Base-by-base conservation (phyloP, 2,329 filamentous ascomycete genomes). In the Alternaria tenuissima region DNA sequence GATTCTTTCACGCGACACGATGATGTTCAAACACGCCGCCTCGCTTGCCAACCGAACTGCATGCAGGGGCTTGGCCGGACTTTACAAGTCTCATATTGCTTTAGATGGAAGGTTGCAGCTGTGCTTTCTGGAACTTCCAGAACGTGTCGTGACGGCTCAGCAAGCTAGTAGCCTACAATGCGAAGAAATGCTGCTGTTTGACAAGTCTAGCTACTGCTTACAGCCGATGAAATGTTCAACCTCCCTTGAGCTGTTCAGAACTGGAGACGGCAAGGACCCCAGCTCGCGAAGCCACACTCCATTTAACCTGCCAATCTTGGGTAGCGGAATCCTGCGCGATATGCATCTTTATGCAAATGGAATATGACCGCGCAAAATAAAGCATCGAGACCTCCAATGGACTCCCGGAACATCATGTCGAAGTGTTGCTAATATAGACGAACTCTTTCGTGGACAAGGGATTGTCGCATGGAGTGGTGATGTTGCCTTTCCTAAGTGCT, bases 41-140 rank as follows among this genome's bases (percentile, higher is more conserved):
- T 71, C 69, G 69, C 63, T 68, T 71, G 62, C 64, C 57, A 70
- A 57, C 64, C 67, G 69, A 71, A 60, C 63, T 57, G 55, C 36
- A 54, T 58, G 46, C 54, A 54, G 43, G 52, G 49, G 43, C 58
- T 57, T 57, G 54, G 46, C 58, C n/a, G 20, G 47, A 48, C 26
- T 42, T 20, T 24, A 9, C 36, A 30, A 34, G 58, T 48, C 48
- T 49, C 48, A 57, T 34, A 49, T 42, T 53, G 42, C 30, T 61
- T 34, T 30, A 39, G 7, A n/a, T 20, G 24, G 32, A 36, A 36
- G 20, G 32, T 49, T 32, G 46, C 30, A 49, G 46, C 32, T 49
- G 39, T 36, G 5, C 36, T 26, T 8, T 36, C 20, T n/a, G 0
- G 2, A 3, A 36, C 46, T 49, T 38, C 4, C 12, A 36, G 32